These are phyloP conservation scores for Aechmea fasciata DNA, from an alignment of 176 grass and related monocot species.

Conservation along the genomic window DNA sequence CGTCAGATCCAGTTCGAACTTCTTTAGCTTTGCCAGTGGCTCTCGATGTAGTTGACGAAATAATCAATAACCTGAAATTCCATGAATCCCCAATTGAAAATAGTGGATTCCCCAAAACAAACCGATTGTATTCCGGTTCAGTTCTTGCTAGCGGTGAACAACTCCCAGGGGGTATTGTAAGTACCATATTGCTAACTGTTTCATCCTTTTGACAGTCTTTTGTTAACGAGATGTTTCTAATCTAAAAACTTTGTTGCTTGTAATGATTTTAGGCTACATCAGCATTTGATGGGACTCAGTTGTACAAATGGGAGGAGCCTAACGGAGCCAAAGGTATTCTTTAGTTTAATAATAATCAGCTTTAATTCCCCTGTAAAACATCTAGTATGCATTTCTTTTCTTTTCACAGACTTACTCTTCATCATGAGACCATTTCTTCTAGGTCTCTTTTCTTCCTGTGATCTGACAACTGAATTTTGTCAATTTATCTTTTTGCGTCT, in stretches of 20 bases:
- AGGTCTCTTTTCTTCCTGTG: too few relatives aligned
- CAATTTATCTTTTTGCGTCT: too few relatives aligned
- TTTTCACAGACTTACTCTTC: too few relatives aligned
- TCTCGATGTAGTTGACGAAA: conserved; percentile 71
- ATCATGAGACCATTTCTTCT: too few relatives aligned
- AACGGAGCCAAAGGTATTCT: conserved; percentile 85
- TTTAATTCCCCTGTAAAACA: not conserved
- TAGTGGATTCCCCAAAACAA: conserved; percentile 51
- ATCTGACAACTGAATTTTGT: too few relatives aligned
- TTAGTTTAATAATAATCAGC: not conserved
- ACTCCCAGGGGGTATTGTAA: conserved; percentile 74
- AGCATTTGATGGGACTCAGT: conserved; percentile 71
- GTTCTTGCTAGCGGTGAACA: conserved; percentile 85
- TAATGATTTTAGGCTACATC: conserved; percentile 55
- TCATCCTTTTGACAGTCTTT: conserved; percentile 14
- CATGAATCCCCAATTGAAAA: conserved; percentile 25
- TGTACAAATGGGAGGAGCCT: conserved; percentile 92
- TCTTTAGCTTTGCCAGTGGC: conserved; percentile 89
- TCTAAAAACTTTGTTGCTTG: conserved; percentile 2
- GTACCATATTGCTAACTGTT: conserved; percentile 6
- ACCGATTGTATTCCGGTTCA: conserved; percentile 57
- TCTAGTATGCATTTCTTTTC: not conserved
- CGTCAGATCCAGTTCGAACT: conserved; percentile 51
- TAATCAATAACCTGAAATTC: conserved; percentile 53
- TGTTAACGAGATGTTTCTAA: not conserved